Conservation (phyloP, 257 asterid genomes). For the Asclepias syriaca region DNA sequence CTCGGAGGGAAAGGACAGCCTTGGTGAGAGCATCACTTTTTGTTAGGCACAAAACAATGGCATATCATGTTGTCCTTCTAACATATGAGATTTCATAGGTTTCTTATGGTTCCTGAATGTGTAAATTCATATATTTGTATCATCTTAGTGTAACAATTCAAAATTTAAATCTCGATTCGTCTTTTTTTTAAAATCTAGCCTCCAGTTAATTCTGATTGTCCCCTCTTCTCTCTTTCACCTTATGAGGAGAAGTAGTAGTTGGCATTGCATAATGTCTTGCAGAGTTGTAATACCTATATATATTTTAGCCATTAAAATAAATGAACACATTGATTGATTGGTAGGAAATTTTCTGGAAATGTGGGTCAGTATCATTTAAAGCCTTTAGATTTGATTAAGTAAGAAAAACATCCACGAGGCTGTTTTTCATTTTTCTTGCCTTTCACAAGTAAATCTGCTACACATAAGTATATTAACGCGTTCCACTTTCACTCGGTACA, state of each 20-base stretch:
- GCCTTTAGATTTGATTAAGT: too few relatives aligned
- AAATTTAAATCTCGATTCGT: neutral
- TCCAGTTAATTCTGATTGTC: neutral
- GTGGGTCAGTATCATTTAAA: too few relatives aligned
- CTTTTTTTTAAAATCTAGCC: neutral
- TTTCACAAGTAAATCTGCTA: too few relatives aligned
- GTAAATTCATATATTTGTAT: neutral
- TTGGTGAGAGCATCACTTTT: slow-evolving; percentile 40
- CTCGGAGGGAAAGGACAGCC: slow-evolving; percentile 88
- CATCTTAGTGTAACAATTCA: neutral
- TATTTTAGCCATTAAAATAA: too few relatives aligned
- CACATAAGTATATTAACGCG: too few relatives aligned
- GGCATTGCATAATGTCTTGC: neutral
- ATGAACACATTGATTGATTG: too few relatives aligned
- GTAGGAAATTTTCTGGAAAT: too few relatives aligned
- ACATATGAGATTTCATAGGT: neutral
- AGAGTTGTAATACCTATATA: neutral
- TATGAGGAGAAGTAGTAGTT: neutral
- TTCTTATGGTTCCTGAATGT: neutral
- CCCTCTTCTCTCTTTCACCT: neutral
- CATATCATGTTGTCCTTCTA: neutral
- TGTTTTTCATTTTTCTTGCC: too few relatives aligned
- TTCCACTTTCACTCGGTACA: too few relatives aligned
- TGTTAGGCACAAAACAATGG: too few relatives aligned
- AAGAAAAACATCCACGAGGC: too few relatives aligned